Evolutionary conservation across 1,139 yeast species (phyloP).

Genomic region (Candida sp.): DNA sequence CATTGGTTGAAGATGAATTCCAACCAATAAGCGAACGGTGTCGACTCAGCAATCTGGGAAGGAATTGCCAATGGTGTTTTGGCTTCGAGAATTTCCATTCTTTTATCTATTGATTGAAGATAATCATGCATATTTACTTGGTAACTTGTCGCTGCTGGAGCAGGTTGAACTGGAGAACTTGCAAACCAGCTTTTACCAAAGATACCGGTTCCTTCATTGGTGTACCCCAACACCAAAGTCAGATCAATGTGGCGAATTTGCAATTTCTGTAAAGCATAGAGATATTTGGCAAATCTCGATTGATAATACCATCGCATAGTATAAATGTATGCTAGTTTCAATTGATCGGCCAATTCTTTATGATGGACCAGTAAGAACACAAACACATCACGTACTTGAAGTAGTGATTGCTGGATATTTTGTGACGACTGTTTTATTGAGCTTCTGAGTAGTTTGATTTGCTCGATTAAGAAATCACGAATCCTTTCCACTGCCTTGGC

Average conservation of each 20-base stretch:
- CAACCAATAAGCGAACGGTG: constrained; percentile 61
- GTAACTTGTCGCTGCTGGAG: constrained; percentile 3
- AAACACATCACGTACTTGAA: constrained; percentile 59
- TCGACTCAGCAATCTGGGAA: constrained; percentile 82
- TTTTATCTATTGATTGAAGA: constrained; percentile 51
- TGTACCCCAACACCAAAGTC: constrained; percentile 47
- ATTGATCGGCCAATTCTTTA: constrained; percentile 67
- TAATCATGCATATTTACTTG: constrained; percentile 39
- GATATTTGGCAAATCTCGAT: constrained; percentile 74
- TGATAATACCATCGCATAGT: constrained; percentile 95
- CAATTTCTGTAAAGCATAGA: constrained; percentile 69
- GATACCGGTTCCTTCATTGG: constrained; percentile 22
- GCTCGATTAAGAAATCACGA: constrained; percentile 60
- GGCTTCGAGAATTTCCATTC: constrained; percentile 46
- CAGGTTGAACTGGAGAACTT: constrained; percentile 2
- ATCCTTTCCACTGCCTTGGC: constrained; percentile 68
- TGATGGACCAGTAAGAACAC: constrained; percentile 55
- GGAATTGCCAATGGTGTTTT: constrained; percentile 57
- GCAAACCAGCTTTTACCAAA: constrained; percentile 28
- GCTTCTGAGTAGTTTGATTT: constrained; percentile 62
- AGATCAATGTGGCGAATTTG: constrained; percentile 51
- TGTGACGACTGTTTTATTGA: constrained; percentile 54
- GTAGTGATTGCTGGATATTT: constrained; percentile 63
- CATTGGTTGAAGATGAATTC: constrained; percentile 76
- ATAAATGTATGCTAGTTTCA: constrained; percentile 74